Evolutionary conservation across 2,329 filamentous ascomycete genomes (phyloP).

Genomic region (Diaporthe citriasiana): DNA sequence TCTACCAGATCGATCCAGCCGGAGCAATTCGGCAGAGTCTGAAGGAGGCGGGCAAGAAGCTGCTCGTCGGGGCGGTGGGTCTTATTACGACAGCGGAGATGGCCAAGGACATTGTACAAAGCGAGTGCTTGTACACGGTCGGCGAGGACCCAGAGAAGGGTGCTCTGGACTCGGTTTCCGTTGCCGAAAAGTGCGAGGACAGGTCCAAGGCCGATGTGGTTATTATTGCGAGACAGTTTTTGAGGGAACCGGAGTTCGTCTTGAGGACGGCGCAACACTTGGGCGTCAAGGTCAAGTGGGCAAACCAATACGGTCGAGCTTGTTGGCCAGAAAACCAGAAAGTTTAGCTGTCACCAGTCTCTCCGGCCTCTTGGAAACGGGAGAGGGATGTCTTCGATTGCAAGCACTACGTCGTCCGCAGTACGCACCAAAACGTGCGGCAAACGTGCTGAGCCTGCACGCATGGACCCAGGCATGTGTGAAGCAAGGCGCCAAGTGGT

Average conservation of each 20-base stretch:
- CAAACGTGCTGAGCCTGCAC: background rate
- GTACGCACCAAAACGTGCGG: background rate
- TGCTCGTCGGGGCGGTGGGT: constrained; percentile 83
- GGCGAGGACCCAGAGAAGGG: constrained; percentile 57
- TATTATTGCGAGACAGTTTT: constrained; percentile 80
- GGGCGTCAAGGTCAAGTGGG: constrained; percentile 78
- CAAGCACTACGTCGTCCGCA: background rate
- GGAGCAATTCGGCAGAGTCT: constrained; percentile 78
- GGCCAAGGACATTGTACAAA: constrained; percentile 72
- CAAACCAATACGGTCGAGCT: constrained; percentile 73
- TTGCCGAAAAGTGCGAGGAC: constrained; percentile 55
- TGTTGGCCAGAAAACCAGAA: constrained; percentile 43
- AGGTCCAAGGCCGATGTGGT: constrained; percentile 75
- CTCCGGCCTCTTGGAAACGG: background rate
- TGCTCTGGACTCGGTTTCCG: constrained; percentile 45
- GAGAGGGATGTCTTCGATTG: background rate
- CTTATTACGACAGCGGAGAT: constrained; percentile 77
- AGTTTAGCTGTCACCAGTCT: constrained; percentile 21
- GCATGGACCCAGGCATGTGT: background rate
- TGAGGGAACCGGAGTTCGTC: constrained; percentile 86
- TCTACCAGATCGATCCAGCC: constrained; percentile 82
- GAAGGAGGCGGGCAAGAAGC: constrained; percentile 58
- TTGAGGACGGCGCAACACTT: constrained; percentile 80
- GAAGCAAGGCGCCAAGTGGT: background rate
- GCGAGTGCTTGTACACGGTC: constrained; percentile 49